Percentiles rank a stretch among this genome's conserved stretches.
Conservation (phyloP, 768 basidiomycete species). For the Leccinum subtestaceum region DNA sequence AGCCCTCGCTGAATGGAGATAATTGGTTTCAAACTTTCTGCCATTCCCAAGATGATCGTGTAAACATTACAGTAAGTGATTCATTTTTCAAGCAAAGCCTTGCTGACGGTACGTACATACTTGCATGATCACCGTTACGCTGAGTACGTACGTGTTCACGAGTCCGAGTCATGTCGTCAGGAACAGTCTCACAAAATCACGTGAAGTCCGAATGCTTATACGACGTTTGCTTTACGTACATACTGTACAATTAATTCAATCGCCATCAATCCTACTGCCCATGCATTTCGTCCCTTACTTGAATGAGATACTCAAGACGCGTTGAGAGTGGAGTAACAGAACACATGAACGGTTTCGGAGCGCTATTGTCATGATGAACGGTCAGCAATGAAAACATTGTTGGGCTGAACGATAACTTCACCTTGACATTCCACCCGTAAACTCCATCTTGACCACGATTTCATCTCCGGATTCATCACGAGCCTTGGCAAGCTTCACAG, state of each 20-base stretch:
- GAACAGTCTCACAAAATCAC: neutral
- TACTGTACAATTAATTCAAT: neutral
- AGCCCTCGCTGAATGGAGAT: neutral
- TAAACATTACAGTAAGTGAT: neutral
- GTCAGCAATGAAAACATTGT: neutral
- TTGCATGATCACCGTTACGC: too few species aligned
- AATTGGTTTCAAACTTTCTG: neutral
- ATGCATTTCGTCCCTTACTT: neutral
- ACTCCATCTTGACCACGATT: slow-evolving; percentile 24
- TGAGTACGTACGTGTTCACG: too few species aligned
- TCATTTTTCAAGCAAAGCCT: neutral
- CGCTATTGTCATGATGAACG: slow-evolving; percentile 3
- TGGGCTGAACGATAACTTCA: slow-evolving; percentile 1
- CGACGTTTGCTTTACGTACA: neutral
- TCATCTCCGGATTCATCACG: slow-evolving; percentile 30
- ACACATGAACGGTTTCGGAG: slow-evolving; percentile 26
- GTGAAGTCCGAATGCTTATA: neutral
- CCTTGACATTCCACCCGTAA: slow-evolving; percentile 21
- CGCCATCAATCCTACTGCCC: neutral
- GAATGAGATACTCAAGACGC: slow-evolving; percentile 11
- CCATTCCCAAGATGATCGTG: neutral
- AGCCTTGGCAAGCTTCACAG: slow-evolving; percentile 25
- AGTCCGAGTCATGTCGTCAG: neutral
- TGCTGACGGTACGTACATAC: neutral
- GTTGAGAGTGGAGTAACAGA: slow-evolving; percentile 16